A percentile compares a stretch with the other conserved stretches of the same genome.
phyloP scores from a whole-genome alignment of 1,284 basidiomycete species.

The Calocybe gambosa region DNA sequence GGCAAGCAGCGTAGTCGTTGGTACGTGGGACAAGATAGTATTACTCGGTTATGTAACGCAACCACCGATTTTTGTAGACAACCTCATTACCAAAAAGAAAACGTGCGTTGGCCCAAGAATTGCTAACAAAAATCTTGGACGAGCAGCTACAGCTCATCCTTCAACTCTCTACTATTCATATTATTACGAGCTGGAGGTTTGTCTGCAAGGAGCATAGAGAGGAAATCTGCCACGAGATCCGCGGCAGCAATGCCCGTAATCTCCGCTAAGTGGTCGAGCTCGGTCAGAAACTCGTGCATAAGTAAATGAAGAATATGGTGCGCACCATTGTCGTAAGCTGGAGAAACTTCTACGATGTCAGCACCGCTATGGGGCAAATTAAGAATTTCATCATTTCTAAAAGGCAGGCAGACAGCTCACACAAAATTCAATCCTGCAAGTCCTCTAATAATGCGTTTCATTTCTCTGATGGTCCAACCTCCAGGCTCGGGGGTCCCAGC shows the following conservation, averaged over 20 bases:
- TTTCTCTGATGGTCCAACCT: conserved; percentile 77
- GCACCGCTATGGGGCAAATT: conserved; percentile 42
- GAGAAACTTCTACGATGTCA: conserved; percentile 77
- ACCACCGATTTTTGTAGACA: not conserved
- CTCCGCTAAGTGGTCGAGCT: conserved; percentile 42
- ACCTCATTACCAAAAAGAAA: not conserved
- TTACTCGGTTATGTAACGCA: no score
- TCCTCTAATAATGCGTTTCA: conserved; percentile 74
- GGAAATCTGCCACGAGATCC: conserved; percentile 65
- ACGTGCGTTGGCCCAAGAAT: not conserved
- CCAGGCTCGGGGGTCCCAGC: conserved; percentile 83
- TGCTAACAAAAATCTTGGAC: not conserved
- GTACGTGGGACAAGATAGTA: not conserved
- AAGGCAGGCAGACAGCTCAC: conserved; percentile 32
- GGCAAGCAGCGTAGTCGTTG: no score
- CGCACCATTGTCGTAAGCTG: conserved; percentile 67
- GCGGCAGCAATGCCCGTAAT: conserved; percentile 69
- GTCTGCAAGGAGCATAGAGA: conserved; percentile 51
- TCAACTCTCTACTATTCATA: not conserved
- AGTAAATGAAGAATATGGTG: conserved; percentile 2
- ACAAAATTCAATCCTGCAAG: conserved; percentile 73
- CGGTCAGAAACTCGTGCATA: conserved; percentile 1
- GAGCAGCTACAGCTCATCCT: conserved; percentile 7
- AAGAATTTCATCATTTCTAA: not conserved
- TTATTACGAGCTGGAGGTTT: conserved; percentile 21